phyloP scores from a whole-genome alignment of 73 alveolate genomes.

The Symbiodinium natans region DNA sequence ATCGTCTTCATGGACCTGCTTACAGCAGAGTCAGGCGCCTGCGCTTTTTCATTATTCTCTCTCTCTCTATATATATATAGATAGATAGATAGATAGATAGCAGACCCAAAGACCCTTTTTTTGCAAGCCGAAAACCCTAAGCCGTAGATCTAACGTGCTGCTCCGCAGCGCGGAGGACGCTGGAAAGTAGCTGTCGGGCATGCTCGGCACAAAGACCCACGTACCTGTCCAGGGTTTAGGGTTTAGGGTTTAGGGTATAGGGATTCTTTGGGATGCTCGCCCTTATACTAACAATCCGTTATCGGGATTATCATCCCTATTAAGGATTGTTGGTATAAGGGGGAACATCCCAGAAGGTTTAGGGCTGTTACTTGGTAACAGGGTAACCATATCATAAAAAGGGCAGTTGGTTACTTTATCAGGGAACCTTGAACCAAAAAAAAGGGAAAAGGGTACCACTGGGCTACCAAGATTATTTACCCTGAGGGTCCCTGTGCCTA shows the following conservation, averaged over 20 bases:
- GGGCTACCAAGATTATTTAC: too few species aligned
- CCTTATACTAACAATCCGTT: too few species aligned
- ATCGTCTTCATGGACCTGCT: conserved; percentile 80
- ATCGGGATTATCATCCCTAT: too few species aligned
- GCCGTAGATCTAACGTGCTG: not conserved
- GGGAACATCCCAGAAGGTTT: too few species aligned
- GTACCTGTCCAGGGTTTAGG: conserved; percentile 6
- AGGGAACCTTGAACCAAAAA: not conserved
- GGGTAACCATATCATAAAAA: not conserved
- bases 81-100: too few species aligned
- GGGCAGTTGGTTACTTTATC: not conserved
- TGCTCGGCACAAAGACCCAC: conserved; percentile 60
- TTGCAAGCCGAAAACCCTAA: not conserved
- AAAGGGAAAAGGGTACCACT: too few species aligned
- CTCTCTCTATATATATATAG: too few species aligned
- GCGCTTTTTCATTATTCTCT: too few species aligned
- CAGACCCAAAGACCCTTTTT: too few species aligned
- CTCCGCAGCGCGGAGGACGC: conserved; percentile 31
- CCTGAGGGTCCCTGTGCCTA: not conserved
- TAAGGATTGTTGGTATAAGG: too few species aligned
- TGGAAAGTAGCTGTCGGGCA: conserved; percentile 65
- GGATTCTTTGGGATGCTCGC: too few species aligned
- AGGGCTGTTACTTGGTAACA: not conserved
- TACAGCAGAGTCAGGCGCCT: not conserved
- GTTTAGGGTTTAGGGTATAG: too few species aligned